phyloP scores from a whole-genome alignment of 75 land plant genomes.

The Selaginella moellendorffii region DNA sequence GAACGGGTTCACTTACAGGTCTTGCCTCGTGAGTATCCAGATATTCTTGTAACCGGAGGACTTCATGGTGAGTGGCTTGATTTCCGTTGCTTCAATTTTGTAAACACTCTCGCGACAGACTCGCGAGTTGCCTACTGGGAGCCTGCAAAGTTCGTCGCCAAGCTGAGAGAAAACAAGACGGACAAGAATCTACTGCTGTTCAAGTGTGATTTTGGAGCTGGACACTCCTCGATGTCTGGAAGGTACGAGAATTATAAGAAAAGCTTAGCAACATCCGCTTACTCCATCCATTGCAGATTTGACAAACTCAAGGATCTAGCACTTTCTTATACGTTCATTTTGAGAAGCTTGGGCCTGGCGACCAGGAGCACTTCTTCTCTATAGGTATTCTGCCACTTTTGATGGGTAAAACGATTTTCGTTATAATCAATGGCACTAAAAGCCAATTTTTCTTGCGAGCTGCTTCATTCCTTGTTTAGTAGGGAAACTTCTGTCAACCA shows the following conservation, averaged over 20 bases:
- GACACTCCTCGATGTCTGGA: slow-evolving; percentile 97
- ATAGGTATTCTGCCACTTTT: too few relatives aligned
- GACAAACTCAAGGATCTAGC: slow-evolving; percentile 86
- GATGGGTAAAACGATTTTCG: too few relatives aligned
- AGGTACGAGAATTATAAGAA: slow-evolving; percentile 35
- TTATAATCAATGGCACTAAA: too few relatives aligned
- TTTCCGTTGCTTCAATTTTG: not conserved
- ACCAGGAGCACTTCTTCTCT: too few relatives aligned
- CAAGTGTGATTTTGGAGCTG: slow-evolving; percentile 92
- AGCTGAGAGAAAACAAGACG: slow-evolving; percentile 73
- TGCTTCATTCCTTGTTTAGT: too few relatives aligned
- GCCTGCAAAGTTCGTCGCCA: slow-evolving; percentile 90
- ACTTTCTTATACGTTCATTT: slow-evolving; percentile 56
- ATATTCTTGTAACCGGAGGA: slow-evolving; percentile 81
- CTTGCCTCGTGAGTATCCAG: slow-evolving; percentile 54
- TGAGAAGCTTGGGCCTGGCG: slow-evolving; percentile 30
- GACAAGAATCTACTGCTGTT: slow-evolving; percentile 65
- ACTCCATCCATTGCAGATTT: slow-evolving; percentile 47
- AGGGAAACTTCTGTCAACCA: too few relatives aligned
- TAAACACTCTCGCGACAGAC: slow-evolving; percentile 48
- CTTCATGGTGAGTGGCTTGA: slow-evolving; percentile 38
- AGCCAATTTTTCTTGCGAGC: too few relatives aligned
- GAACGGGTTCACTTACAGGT: slow-evolving; percentile 31
- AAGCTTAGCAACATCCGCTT: not conserved
- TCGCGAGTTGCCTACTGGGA: slow-evolving; percentile 91